Evolutionary conservation across 495 filamentous ascomycete genomes (phyloP), one percentile per base, ranked within the genome.

Genomic region (Amniculicola lignicola): DNA sequence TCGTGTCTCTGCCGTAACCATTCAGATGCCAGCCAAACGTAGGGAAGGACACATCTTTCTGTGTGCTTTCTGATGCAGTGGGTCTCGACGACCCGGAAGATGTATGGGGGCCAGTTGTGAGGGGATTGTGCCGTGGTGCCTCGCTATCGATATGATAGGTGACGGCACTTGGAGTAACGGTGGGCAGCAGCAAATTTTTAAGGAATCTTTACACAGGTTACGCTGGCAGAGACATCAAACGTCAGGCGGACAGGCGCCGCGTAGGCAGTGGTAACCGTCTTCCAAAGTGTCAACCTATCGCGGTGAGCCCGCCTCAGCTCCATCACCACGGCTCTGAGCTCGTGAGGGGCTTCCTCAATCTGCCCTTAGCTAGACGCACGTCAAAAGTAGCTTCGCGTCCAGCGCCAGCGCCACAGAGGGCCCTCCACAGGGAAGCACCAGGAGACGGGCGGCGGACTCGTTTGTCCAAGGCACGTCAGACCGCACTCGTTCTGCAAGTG

Each of bases 81-180:
- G n/a, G n/a, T n/a, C n/a, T n/a, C n/a, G n/a, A n/a, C n/a, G n/a
- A n/a, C n/a, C n/a, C n/a, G n/a, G n/a, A n/a, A n/a, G n/a, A n/a
- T n/a, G n/a, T n/a, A n/a, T n/a, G n/a, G n/a, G n/a, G 11, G 42
- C 36, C 19, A 29, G 5, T 39, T 39, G 33, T 12, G 28, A 50
- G 31, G 22, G 24, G 42, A 41, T 52, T 27, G 48, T 41, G 48
- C 35, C 42, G 35, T 7, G 11, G 48, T 23, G 24, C 46, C 11
- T 12, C 4, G 4, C 28, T 9, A 28, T 52, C 22, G 35, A 31
- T 33, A 3, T 49, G 58, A 55, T 56, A 61, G 46, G 59, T 42
- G 59, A 52, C n/a, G 11, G 15, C 47, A 16, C 52, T 45, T 54
- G 28, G 47, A 42, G 59, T 62, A 62, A 62, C 53, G 54, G 39